Evolutionary conservation across 1,284 basidiomycete species (phyloP).

Genomic region (Ustilago tritici): DNA sequence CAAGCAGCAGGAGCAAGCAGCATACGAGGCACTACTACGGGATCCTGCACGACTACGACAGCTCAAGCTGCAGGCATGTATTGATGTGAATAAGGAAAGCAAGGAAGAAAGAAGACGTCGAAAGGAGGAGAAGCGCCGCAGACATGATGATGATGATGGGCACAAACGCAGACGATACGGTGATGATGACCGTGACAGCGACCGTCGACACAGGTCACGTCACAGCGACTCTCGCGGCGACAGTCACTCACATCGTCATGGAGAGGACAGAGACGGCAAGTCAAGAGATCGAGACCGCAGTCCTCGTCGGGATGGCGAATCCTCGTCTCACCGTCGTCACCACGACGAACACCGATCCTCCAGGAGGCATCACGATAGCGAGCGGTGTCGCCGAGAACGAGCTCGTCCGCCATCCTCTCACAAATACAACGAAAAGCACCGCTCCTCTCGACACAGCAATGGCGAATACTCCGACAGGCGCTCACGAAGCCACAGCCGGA

Average conservation of each 20-base stretch:
- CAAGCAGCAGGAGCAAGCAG: slow-evolving; percentile 95
- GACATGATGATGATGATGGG: slow-evolving; percentile 17
- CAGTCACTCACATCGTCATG: slow-evolving; percentile 39
- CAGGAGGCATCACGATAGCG: slow-evolving; percentile 22
- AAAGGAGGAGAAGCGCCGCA: slow-evolving; percentile 74
- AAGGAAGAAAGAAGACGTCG: slow-evolving; percentile 70
- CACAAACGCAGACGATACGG: slow-evolving; percentile 11
- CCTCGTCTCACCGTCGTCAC: slow-evolving; percentile 25
- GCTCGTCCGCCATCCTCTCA: not conserved
- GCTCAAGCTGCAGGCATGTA: slow-evolving; percentile 74
- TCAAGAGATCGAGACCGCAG: slow-evolving; percentile 17
- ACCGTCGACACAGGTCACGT: slow-evolving; percentile 9
- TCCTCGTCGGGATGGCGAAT: slow-evolving; percentile 27
- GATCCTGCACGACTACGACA: slow-evolving; percentile 85
- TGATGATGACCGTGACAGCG: slow-evolving; percentile 14
- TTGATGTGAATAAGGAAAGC: slow-evolving; percentile 73
- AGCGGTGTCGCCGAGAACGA: slow-evolving; percentile 51
- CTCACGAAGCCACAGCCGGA: slow-evolving; percentile 19
- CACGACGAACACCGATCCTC: slow-evolving; percentile 35
- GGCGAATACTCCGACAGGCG: not conserved
- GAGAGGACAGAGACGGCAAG: slow-evolving; percentile 64
- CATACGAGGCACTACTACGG: slow-evolving; percentile 87
- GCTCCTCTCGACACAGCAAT: not conserved
- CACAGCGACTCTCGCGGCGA: slow-evolving; percentile 15
- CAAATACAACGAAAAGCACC: not conserved